A percentile compares a stretch with the other conserved stretches of the same genome.
These are phyloP conservation scores for Dicorynia guianensis DNA, from an alignment of 306 rosid genomes.

Conservation along the genomic window DNA sequence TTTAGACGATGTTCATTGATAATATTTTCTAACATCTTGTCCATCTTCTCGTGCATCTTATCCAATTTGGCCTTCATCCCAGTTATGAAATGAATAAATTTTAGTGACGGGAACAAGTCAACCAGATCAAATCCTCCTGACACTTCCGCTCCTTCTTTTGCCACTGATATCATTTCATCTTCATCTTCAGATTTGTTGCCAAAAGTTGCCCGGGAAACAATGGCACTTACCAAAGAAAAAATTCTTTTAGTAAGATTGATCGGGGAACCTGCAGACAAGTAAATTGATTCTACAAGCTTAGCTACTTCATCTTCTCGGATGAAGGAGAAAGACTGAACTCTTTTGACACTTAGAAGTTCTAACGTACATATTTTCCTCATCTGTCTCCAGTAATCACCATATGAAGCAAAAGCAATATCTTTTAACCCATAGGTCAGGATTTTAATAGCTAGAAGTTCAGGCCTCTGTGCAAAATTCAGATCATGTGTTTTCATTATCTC, in stretches of 20 bases:
- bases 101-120: neutral
- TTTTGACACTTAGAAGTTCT: too few species aligned
- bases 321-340: conserved; percentile 7
- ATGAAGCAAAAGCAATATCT: conserved; percentile 34
- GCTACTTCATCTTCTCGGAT: conserved; percentile 43
- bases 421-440: conserved; percentile 4
- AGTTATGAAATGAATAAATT: neutral
- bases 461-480: conserved; percentile 31
- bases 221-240: neutral
- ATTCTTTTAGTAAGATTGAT: conserved; percentile 29
- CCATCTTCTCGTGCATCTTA: neutral
- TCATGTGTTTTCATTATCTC: conserved; percentile 45
- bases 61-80: neutral
- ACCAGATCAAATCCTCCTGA: conserved; percentile 1
- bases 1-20: conserved; percentile 22
- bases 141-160: neutral
- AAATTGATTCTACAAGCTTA: conserved; percentile 32
- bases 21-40: neutral
- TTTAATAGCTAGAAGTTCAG: conserved; percentile 5
- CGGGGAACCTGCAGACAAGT: conserved; percentile 8
- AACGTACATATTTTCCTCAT: too few species aligned
- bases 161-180: neutral
- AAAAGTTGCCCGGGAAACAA: neutral
- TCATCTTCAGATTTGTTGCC: neutral
- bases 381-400: neutral